phyloP scores from a whole-genome alignment of 371 early-diverging fungal genomes.

The Funneliformis caledonium region DNA sequence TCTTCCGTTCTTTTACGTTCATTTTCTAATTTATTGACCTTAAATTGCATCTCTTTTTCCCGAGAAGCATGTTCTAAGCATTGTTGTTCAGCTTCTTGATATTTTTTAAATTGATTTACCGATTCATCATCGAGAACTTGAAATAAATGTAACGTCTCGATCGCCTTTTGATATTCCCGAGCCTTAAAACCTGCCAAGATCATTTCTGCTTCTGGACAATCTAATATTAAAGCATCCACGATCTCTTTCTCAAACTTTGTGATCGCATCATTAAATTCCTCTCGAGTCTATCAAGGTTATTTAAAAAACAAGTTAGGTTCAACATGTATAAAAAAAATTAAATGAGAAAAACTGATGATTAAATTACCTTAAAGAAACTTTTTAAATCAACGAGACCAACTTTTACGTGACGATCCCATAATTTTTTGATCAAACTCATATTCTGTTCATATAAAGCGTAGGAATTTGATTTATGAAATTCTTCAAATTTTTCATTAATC shows the following conservation, averaged over 20 bases:
- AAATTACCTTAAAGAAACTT: too few species aligned
- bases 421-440: background rate
- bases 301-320: background rate
- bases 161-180: conserved; percentile 3
- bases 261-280: conserved; percentile 11
- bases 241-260: background rate
- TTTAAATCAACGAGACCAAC: background rate
- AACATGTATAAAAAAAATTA: too few species aligned
- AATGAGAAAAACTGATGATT: too few species aligned
- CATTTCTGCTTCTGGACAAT: background rate
- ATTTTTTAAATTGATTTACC: background rate
- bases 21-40: too few species aligned
- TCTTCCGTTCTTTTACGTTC: too few species aligned
- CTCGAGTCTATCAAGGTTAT: background rate
- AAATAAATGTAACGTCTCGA: background rate
- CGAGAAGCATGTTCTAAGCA: background rate
- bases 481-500: background rate
- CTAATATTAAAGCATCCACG: background rate
- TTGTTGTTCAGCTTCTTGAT: background rate
- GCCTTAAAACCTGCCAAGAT: background rate
- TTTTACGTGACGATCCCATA: background rate
- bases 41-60: background rate
- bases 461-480: conserved; percentile 23
- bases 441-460: conserved; percentile 7
- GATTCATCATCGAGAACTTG: background rate